Base-by-base conservation (phyloP, 2,329 filamentous ascomycete species). In the Trichoderma polysporum region DNA sequence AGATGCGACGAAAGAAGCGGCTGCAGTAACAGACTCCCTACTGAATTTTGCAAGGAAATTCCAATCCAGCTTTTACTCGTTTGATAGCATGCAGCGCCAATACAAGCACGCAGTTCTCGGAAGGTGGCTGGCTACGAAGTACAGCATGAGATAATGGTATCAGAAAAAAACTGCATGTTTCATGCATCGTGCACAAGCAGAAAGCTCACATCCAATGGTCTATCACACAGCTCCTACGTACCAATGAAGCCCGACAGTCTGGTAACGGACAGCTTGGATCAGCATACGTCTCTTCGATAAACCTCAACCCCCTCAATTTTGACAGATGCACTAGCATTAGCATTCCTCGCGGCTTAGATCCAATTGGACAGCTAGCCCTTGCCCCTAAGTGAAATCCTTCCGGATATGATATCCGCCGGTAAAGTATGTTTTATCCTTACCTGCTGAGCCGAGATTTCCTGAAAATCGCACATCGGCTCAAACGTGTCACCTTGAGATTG, bases 211-310 rank as follows among this genome's bases (percentile, higher is more conserved):
- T 19, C 29, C 25, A 25, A 25, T 49, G 41, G 41, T 41, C 41
- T 27, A 22, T 12, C 37, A 27, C 9, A 9, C 45, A 39, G 15
- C 45, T 62, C 47, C 47, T 52, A 22, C 33, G 17, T 39, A 10
- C 47, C 54, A 59, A 37, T 35, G 39, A 66, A 33, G 53, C 63
- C 63, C 54, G 53, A 66, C 41, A 52, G 54, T 59, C n/a, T 59
- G 53, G 53, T 66, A 59, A 41, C 33, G 61, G 50, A 41, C 53
- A 25, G n/a, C 29, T 50, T 19, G 39, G 53, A 31, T 50, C 31
- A 57, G 37, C n/a, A 22, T 13, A 25, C 17, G 54, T 39, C 56
- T 50, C 17, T 50, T 60, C 27, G 25, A 9, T 25, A 19, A 57
- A 35, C 35, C 31, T 15, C 41, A 60, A 41, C 17, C 41, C 22